Percentiles rank a stretch among this genome's conserved stretches.
These are phyloP conservation scores for Mycena latifolia DNA, from an alignment of 768 basidiomycete species.

Conservation along the genomic window DNA sequence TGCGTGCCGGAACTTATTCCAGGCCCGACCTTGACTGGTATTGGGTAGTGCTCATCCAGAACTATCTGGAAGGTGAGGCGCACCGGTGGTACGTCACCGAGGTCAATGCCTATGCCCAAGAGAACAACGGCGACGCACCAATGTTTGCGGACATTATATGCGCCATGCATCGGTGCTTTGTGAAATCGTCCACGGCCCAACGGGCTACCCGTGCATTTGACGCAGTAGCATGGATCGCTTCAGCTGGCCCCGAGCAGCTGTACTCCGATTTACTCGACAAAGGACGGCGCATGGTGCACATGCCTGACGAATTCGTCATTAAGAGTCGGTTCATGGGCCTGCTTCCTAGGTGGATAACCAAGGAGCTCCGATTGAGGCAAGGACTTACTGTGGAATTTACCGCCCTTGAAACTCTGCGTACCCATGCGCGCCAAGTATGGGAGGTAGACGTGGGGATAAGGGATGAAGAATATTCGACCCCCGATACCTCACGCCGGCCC, in stretches of 20 bases:
- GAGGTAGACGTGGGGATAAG: neutral
- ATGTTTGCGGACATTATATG: slow-evolving; percentile 6
- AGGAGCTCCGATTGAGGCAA: neutral
- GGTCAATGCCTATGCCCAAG: neutral
- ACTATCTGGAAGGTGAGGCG: neutral
- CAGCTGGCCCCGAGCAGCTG: neutral
- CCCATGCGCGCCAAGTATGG: slow-evolving; percentile 15
- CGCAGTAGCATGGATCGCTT: neutral
- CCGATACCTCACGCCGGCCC: no score
- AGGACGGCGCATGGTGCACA: neutral
- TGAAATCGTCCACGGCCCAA: slow-evolving; percentile 7
- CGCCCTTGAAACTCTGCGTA: neutral
- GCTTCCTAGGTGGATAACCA: neutral
- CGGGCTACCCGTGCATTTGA: slow-evolving; percentile 10
- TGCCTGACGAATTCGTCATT: neutral
- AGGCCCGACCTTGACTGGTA: neutral
- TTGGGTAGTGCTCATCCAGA: neutral
- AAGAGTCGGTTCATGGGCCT: neutral
- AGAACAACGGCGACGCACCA: neutral
- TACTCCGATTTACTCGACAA: neutral
- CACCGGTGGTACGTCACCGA: slow-evolving; percentile 14
- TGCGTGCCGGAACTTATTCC: neutral
- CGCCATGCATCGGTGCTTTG: slow-evolving; percentile 2
- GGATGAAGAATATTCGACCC: neutral
- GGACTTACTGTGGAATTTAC: slow-evolving; percentile 14